Percentiles rank a stretch among this genome's conserved stretches.
Conservation (phyloP, 352 stramenopile genomes). For the Phytophthora constricta region DNA sequence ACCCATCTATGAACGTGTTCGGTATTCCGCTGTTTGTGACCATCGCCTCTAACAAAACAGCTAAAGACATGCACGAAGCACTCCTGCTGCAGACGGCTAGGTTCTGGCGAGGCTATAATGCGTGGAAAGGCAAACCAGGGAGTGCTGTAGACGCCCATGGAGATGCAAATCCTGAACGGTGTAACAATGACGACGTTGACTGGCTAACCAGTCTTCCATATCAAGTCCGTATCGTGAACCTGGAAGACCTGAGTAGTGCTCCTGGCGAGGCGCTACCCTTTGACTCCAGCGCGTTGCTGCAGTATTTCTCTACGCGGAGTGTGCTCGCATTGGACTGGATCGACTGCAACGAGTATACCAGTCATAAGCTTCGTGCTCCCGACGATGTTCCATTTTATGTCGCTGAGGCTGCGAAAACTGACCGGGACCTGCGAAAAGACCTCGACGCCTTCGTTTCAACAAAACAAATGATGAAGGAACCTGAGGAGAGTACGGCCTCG, state of each 20-base stretch:
- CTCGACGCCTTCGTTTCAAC: constrained; percentile 16
- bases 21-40: constrained; percentile 79
- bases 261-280: constrained; percentile 49
- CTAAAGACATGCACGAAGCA: constrained; percentile 66
- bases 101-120: constrained; percentile 42
- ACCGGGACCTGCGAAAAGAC: constrained; percentile 31
- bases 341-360: constrained; percentile 40
- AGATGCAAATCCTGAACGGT: neutral
- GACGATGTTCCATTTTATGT: constrained; percentile 47
- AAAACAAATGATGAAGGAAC: constrained; percentile 8
- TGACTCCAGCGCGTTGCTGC: constrained; percentile 61
- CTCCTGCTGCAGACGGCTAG: constrained; percentile 74
- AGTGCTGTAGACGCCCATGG: too few species aligned
- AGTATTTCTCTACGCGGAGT: constrained; percentile 76
- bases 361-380: constrained; percentile 26
- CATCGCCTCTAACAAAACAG: constrained; percentile 69
- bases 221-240: constrained; percentile 57
- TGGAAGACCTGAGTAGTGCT: constrained; percentile 58
- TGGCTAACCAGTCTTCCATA: constrained; percentile 49
- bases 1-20: constrained; percentile 54
- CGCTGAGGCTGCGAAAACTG: constrained; percentile 32
- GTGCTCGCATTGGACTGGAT: constrained; percentile 83
- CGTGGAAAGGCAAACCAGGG: too few species aligned
- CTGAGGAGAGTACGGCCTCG: neutral
- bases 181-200: too few species aligned